Conservation (phyloP, 305 asterid genomes). For the Galium porrigens region DNA sequence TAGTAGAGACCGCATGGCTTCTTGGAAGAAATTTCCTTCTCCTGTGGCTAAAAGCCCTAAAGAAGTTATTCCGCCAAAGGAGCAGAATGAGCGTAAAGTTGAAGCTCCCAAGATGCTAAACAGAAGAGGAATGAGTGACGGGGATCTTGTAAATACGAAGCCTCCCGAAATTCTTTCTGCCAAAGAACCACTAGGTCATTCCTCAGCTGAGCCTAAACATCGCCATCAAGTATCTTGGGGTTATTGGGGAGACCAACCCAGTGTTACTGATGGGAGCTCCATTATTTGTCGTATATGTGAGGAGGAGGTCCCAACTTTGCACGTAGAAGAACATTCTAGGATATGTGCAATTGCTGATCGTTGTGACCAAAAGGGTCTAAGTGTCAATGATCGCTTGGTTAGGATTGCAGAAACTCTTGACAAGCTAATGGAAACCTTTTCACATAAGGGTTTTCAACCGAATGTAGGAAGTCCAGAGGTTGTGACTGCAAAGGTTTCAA, state of each 20-base stretch:
- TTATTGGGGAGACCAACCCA: conserved; percentile 86
- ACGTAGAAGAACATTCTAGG: conserved; percentile 93
- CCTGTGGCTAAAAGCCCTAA: conserved; percentile 59
- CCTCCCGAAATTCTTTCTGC: conserved; percentile 39
- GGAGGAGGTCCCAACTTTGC: conserved; percentile 90
- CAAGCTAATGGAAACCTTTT: conserved; percentile 71
- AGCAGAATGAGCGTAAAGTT: conserved; percentile 28
- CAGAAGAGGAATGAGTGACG: conserved; percentile 32
- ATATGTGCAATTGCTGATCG: conserved; percentile 96
- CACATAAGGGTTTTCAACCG: conserved; percentile 52
- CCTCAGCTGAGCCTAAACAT: conserved; percentile 47
- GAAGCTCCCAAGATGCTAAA: conserved; percentile 42
- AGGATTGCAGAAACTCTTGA: conserved; percentile 84
- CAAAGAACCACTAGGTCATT: conserved; percentile 44
- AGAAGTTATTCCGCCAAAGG: conserved; percentile 41
- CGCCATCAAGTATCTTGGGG: conserved; percentile 89
- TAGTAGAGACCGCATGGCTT: conserved; percentile 60
- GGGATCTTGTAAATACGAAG: conserved; percentile 44
- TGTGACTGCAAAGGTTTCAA: conserved; percentile 48
- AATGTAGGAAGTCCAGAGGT: conserved; percentile 65
- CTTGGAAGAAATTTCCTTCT: conserved; percentile 77
- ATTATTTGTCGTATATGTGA: conserved; percentile 98
- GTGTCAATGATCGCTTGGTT: conserved; percentile 73
- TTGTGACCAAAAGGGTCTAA: conserved; percentile 83
- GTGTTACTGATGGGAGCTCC: conserved; percentile 64